Evolutionary conservation across 176 grass and related monocot genomes (phyloP), one percentile per base, ranked within the genome.

Genomic region (Dendrocalamus sinicus): DNA sequence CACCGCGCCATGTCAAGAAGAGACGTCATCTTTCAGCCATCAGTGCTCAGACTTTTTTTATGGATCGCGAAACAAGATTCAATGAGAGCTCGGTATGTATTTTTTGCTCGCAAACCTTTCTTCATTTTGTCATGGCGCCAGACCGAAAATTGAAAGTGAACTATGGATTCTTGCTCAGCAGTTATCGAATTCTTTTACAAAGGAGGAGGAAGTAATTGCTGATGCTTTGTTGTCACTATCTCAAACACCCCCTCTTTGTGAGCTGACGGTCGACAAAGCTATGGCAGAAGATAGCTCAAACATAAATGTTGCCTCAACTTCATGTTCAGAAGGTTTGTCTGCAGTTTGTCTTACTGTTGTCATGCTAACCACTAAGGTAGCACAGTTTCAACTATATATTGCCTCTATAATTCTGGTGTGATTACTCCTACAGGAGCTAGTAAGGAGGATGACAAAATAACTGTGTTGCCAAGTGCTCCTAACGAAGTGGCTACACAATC

Each of bases 131-230:
- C 19, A 47, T 39, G 52, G 32, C 0, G 9, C 32, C 12, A 60
- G 44, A 28, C 10, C 28, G 45, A 20, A 73, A 44, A 19, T 35
- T 76, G 67, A 60, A 84, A 71, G 15, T 66, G 50, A 81, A 48
- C 24, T 22, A 20, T 28, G 67, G 24, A 24, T 89, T 78, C 67
- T 61, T 86, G 22, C 80, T 82, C 79, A 20, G 22, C 85, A 93
- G 93, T 69, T 66, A 39, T 28, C 17, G 17, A 55, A n/a, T 44
- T 40, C 51, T 61, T 72, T 92, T 76, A 87, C 91, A 0, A 78
- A 87, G 52, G 91, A 92, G 79, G 93, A 95, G 77, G 86, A 95
- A 77, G 39, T 70, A n/a, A 74, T 92, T 39, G 80, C 89, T 41
- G 83, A 91, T 66, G 87, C 84, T 91, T 80, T 93, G 54, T 79